phyloP scores from a whole-genome alignment of 2,329 filamentous ascomycete species.

The Colletotrichum magnum region DNA sequence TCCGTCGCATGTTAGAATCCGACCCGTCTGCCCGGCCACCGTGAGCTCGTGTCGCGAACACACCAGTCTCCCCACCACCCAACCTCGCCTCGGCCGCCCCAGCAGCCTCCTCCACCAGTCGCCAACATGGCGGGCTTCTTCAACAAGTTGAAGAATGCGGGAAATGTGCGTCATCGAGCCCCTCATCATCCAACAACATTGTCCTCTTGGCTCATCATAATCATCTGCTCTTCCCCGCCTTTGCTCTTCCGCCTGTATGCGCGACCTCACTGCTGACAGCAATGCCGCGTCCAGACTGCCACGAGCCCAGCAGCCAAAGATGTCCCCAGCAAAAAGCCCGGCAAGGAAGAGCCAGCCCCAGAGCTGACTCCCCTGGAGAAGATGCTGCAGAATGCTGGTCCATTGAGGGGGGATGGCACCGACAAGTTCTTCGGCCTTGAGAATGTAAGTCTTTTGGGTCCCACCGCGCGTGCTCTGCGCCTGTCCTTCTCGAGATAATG shows the following conservation, averaged over 20 bases:
- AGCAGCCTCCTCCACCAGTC: constrained; percentile 31
- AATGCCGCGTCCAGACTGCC: constrained; percentile 55
- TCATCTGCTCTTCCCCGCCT: constrained; percentile 6
- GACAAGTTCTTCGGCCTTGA: constrained; percentile 99
- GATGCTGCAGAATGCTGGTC: constrained; percentile 85
- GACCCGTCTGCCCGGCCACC: constrained; percentile 36
- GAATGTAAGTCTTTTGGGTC: constrained; percentile 77
- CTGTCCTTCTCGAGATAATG: constrained; percentile 32
- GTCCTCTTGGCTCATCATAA: not conserved
- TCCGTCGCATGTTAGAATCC: constrained; percentile 32
- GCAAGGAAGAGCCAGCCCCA: constrained; percentile 70
- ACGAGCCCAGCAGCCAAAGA: constrained; percentile 61
- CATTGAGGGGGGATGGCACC: constrained; percentile 87
- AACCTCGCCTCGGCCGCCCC: constrained; percentile 3
- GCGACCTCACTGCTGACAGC: constrained; percentile 45
- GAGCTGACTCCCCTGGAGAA: constrained; percentile 76
- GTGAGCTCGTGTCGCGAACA: constrained; percentile 54
- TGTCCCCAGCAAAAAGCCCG: constrained; percentile 67
- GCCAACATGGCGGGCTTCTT: constrained; percentile 69
- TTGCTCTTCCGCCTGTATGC: constrained; percentile 15
- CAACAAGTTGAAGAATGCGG: constrained; percentile 70
- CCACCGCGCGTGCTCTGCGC: constrained; percentile 18
- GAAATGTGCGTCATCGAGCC: constrained; percentile 62
- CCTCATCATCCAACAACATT: constrained; percentile 1
- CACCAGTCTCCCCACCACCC: constrained; percentile 36